Base-by-base conservation (phyloP, 208 protist genomes). In the Crithidia acanthocephali region DNA sequence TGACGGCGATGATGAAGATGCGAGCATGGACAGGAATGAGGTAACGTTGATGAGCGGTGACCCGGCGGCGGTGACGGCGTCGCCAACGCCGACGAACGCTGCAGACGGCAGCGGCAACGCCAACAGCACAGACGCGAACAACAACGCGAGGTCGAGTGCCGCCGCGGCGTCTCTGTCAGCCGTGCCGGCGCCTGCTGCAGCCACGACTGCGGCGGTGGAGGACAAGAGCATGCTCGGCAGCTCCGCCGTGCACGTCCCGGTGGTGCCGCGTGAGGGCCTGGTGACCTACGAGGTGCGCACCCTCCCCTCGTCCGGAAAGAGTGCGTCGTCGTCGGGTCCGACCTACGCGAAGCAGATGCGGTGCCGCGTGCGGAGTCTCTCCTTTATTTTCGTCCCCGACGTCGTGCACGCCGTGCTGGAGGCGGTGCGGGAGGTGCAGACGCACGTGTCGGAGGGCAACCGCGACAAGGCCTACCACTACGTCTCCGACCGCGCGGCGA, bases 401-500 rank as follows among this genome's bases (percentile, higher is more conserved):
- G 74, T 92, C 30, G 81, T 81, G 35, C 86, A 71, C 51, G 71
- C 77, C n/a, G 51, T 92, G 22, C 15, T 83, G 28, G 64, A 68
- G 11, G 45, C 78, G 18, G 42, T 86, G 27, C 55, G 70, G 20
- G 87, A 93, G 61, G 74, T 88, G 47, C 63, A 82, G 71, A 65
- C 74, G 25, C 60, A 88, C 65, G 79, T 95, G n/a, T 87, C 84
- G 5, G 83, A 86, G 28, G 66, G 76, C 48, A 93, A 95, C 75
- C 79, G 80, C 32, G 69, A 80, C 61, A 90, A 89, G 66, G 91
- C 86, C 10, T 88, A 86, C 60, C 77, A 84, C 51, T 93, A 91
- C 75, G 77, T 95, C 18, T 79, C 75, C 11, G 81, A 88, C 56
- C 80, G 70, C 22, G 82, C 84, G 1, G 68, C 73, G 37, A 66